Base-by-base conservation (phyloP, 2,329 filamentous ascomycete genomes). In the Aspergillus intermedius region DNA sequence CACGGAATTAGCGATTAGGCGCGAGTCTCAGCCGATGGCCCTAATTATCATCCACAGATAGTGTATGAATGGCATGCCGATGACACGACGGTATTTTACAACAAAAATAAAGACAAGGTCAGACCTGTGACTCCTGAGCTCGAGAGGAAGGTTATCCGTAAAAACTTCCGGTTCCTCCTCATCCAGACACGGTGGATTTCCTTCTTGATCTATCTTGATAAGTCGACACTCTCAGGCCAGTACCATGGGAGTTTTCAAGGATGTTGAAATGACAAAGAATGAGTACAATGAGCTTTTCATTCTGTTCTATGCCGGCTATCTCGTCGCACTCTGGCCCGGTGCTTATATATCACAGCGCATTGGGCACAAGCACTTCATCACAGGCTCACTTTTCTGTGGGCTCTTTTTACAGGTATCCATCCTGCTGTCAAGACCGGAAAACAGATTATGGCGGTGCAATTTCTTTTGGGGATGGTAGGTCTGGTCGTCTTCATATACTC, bases 261-360 rank as follows among this genome's bases (percentile, higher is more conserved):
- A 49, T 19, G 44, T 49, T 5, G 19, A 49, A 10, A 49, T 49
- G 48, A 35, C 44, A 3, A 46, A 49, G 30, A 46, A 49, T 37
- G 48, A 49, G 40, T 49, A 49, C 12, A 49, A 49, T 39, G 23
- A 46, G n/a, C 48, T 49, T 13, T 49, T 49, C 15, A 49, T 49
- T n/a, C 41, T 51, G 23, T 51, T 49, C 30, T 51, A 47, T 47
- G 49, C 42, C n/a, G 46, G 49, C 8, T 51, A 51, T 47, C 34
- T 47, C 28, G 42, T 51, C 42, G 46, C 49, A 19, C 48, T 49
- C 8, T 49, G 48, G 48, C 48, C 48, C 5, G 48, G 48, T 9
- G 48, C 48, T 28, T 49, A 40, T 30, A 41, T 46, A 17, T 49
- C 44, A 3, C 48, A 49, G 13, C 35, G 48, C 23, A 23, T 49